Evolutionary conservation across 805 yeast genomes (phyloP).

Genomic region (Blastobotrys americana): DNA sequence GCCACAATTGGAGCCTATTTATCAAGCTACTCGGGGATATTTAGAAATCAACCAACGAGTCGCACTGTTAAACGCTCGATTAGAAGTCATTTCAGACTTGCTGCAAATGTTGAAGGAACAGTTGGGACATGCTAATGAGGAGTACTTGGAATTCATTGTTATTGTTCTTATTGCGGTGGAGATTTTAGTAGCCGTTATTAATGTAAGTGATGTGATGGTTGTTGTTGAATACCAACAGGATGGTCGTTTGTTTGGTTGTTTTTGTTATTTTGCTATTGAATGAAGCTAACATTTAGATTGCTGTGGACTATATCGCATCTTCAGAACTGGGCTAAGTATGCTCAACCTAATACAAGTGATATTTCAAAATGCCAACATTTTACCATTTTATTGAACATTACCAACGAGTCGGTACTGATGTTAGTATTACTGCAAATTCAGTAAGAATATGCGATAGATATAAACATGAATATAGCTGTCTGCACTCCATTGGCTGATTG

Average conservation of each 20-base stretch:
- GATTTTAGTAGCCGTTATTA: conserved; percentile 78
- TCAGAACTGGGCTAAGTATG: background rate
- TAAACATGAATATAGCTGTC: too few relatives aligned
- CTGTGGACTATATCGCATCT: conserved; percentile 31
- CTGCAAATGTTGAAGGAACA: conserved; percentile 96
- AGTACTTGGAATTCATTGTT: conserved; percentile 83
- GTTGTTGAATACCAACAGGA: background rate
- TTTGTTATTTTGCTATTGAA: background rate
- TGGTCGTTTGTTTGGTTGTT: background rate
- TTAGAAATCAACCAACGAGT: conserved; percentile 93
- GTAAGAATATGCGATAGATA: too few relatives aligned
- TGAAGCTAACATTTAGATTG: conserved; percentile 19
- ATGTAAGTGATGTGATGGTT: too few relatives aligned
- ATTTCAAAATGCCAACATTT: too few relatives aligned
- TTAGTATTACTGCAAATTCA: too few relatives aligned
- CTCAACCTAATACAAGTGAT: too few relatives aligned
- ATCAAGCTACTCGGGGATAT: conserved; percentile 94
- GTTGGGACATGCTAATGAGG: conserved; percentile 86
- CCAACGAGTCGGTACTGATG: too few relatives aligned
- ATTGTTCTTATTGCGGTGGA: conserved; percentile 88
- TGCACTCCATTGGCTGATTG: too few relatives aligned
- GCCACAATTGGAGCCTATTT: conserved; percentile 94
- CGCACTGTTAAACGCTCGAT: conserved; percentile 76
- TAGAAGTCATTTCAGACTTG: conserved; percentile 89
- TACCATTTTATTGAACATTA: too few relatives aligned